Evolutionary conservation across 106 monocot species (phyloP).

Genomic region (Dendrobium nobile): DNA sequence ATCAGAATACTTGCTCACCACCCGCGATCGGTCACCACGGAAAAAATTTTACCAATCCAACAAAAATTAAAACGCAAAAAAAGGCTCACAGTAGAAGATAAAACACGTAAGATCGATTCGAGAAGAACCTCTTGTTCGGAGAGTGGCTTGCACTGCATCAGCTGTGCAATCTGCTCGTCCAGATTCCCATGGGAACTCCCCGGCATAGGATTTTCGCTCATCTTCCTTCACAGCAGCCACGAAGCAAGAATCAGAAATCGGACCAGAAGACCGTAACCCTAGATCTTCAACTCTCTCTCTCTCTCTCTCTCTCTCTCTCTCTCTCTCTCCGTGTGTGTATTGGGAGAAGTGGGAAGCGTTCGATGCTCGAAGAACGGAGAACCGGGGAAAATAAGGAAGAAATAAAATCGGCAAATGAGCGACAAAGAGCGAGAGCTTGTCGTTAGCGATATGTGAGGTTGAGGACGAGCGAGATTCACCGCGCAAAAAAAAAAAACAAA

Average conservation of each 20-base stretch:
- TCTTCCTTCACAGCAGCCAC: constrained; percentile 18
- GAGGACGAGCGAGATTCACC: neutral
- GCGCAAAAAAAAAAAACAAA: neutral
- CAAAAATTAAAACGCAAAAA: neutral
- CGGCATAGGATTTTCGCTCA: constrained; percentile 30
- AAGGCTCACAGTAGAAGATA: neutral
- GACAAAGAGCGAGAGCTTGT: neutral
- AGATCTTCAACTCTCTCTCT: neutral
- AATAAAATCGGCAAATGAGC: neutral
- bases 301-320: neutral
- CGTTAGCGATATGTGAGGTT: neutral
- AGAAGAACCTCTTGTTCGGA: constrained; percentile 48
- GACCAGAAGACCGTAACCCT: neutral
- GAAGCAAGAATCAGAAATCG: neutral
- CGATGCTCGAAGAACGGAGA: neutral
- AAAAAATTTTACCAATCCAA: neutral
- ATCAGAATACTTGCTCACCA: neutral
- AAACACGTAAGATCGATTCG: neutral
- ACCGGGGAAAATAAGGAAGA: neutral
- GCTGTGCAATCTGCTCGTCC: constrained; percentile 60
- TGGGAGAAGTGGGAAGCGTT: neutral
- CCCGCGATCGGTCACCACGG: neutral
- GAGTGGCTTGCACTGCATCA: constrained; percentile 76
- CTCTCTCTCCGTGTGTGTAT: neutral
- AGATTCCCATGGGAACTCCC: constrained; percentile 44